Base-by-base conservation (phyloP, 2,329 filamentous ascomycete species). In the Neofusicoccum cordaticola region DNA sequence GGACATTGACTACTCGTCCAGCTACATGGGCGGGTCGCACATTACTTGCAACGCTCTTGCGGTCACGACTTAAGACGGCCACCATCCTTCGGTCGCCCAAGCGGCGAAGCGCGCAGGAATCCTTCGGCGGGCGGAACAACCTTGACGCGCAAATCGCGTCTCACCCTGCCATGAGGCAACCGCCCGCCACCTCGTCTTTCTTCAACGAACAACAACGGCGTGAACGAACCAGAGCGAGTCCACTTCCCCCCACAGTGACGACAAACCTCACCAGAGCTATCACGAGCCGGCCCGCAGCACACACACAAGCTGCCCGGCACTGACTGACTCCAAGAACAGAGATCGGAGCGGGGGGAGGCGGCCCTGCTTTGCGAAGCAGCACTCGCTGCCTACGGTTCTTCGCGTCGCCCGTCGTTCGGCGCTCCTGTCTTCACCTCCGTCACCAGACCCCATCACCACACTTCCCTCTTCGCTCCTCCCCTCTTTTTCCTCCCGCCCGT, bases 191-290 rank as follows among this genome's bases (percentile, higher is more conserved):
- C n/a, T 27, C 27, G 22, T 22, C 13, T 15, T 37, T 34, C 44
- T 19, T 15, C 42, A 17, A 12, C 42, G 37, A 34, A 27, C 11
- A 60, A n/a, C 27, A 4, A 12, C 35, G 34, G 22, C 52, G 52
- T 22, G n/a, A 17, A 34, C 42, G 44, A 45, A 39, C 31, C 31
- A 60, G 17, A 44, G 31, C 27, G 15, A 12, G 6, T 3, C 9
- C 31, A 13, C 13, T 4, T 35, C 13, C 9, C 6, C 17, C 42
- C 7, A 13, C 62, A 34, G 27, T 64, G 62, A 64, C 31, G 62
- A 64, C n/a, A 64, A 58, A n/a, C 62, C 8, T 64, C 62, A 64
- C 52, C 35, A 31, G 62, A 64, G 62, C 62, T 58, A 48, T 47
- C 62, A 64, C 42, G 62, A 64, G 51, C n/a, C 48, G 2, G 15